phyloP scores from a whole-genome alignment of 164 flowering plant genomes.

The Aristolochia contorta region DNA sequence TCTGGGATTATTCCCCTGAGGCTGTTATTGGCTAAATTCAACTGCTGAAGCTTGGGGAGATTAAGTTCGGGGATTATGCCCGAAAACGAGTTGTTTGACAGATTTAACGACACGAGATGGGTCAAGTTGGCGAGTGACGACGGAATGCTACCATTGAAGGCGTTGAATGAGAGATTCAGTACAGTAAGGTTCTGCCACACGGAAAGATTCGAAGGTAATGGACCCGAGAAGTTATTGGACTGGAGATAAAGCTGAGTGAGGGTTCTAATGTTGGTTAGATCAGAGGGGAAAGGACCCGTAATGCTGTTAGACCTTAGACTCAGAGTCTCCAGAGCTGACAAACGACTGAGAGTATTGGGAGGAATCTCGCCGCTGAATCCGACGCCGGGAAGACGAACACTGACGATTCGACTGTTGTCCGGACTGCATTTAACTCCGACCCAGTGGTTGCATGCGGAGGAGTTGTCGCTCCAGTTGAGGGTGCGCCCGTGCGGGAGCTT shows the following conservation, averaged over 20 bases:
- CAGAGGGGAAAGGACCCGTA: constrained; percentile 66
- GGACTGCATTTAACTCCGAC: constrained; percentile 56
- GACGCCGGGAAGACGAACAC: constrained; percentile 50
- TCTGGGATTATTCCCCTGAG: constrained; percentile 53
- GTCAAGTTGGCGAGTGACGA: constrained; percentile 55
- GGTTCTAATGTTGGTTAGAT: constrained; percentile 40
- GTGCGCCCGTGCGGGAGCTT: constrained; percentile 31
- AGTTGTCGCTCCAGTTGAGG: constrained; percentile 46
- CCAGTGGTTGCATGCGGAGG: constrained; percentile 22
- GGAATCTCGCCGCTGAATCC: constrained; percentile 59
- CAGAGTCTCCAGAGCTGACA: constrained; percentile 47
- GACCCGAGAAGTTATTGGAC: constrained; percentile 61
- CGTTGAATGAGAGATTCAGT: constrained; percentile 57
- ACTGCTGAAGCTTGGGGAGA: constrained; percentile 38
- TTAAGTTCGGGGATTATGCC: constrained; percentile 67
- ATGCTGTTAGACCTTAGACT: constrained; percentile 58
- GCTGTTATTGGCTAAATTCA: constrained; percentile 56
- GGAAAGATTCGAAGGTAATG: constrained; percentile 62
- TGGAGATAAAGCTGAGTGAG: constrained; percentile 57
- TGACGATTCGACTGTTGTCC: constrained; percentile 40
- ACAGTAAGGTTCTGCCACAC: constrained; percentile 55
- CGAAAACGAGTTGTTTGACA: constrained; percentile 59
- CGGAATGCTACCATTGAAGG: constrained; percentile 65
- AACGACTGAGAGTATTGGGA: constrained; percentile 49
- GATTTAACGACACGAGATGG: constrained; percentile 38